Percentiles rank a stretch among this genome's conserved stretches.
phyloP scores from a whole-genome alignment of 768 basidiomycete genomes.

The Holtermanniella nyarrowii region DNA sequence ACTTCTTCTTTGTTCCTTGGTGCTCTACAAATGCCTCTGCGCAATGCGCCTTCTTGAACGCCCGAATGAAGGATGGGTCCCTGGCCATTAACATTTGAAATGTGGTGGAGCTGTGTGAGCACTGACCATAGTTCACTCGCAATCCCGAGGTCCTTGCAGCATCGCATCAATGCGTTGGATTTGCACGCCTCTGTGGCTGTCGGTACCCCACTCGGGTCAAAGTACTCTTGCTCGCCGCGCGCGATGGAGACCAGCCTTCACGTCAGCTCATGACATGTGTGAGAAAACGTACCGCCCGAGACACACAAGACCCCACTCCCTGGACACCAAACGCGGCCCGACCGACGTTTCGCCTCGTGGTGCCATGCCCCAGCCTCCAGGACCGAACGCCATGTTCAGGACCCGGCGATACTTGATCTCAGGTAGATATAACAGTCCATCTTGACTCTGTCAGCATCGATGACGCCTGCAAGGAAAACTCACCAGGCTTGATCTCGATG shows the following conservation, averaged over 20 bases:
- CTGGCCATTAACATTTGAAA: conserved; percentile 42
- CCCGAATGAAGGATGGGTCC: conserved; percentile 92
- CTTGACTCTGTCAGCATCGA: conserved; percentile 43
- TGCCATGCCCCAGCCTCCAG: conserved; percentile 93
- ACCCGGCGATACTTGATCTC: conserved; percentile 94
- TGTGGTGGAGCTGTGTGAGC: background rate
- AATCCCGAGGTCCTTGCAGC: conserved; percentile 91
- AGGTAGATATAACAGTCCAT: conserved; percentile 86
- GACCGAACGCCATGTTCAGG: conserved; percentile 86
- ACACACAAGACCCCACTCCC: conserved; percentile 91
- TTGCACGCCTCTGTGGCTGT: conserved; percentile 93
- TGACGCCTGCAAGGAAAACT: conserved; percentile 22
- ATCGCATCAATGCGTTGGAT: conserved; percentile 93
- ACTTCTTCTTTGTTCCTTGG: conserved; percentile 80
- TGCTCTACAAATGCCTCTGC: conserved; percentile 80
- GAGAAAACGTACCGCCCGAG: conserved; percentile 62
- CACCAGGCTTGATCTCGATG: conserved; percentile 90
- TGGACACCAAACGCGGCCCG: conserved; percentile 70
- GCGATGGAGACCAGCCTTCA: conserved; percentile 76
- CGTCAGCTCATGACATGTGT: background rate
- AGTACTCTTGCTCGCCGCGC: conserved; percentile 93
- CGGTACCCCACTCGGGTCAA: conserved; percentile 77
- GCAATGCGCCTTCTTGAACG: conserved; percentile 77
- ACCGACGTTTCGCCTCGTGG: conserved; percentile 88
- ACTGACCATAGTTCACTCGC: conserved; percentile 89